Evolutionary conservation across 352 stramenopile species (phyloP).

Genomic region (Phytophthora podocarpi): DNA sequence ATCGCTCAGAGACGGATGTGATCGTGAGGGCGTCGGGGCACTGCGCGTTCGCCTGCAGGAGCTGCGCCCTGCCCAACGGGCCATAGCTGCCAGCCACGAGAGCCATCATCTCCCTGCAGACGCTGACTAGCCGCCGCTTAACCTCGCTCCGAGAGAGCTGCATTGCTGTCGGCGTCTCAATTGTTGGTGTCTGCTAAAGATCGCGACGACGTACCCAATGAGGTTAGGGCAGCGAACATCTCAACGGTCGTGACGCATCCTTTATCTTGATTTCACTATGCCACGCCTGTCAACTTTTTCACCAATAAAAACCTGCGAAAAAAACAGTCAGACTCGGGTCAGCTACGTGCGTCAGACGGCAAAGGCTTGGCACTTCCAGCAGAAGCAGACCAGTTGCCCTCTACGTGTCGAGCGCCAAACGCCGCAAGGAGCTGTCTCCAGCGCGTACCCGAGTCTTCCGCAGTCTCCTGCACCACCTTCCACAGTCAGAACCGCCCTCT

Average conservation of each 20-base stretch:
- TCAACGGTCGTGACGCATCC: background rate
- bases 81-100: slow-evolving; percentile 52
- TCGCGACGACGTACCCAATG: slow-evolving; percentile 20
- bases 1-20: slow-evolving; percentile 48
- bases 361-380: slow-evolving; percentile 16
- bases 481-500: no score
- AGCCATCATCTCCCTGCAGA: slow-evolving; percentile 35
- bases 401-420: slow-evolving; percentile 11
- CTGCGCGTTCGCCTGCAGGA: slow-evolving; percentile 54
- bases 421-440: slow-evolving; percentile 11
- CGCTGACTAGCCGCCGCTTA: slow-evolving; percentile 35
- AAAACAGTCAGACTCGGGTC: background rate
- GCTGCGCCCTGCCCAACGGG: slow-evolving; percentile 40
- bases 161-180: no score
- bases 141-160: slow-evolving; percentile 24
- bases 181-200: slow-evolving; percentile 21
- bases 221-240: slow-evolving; percentile 11
- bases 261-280: slow-evolving; percentile 23
- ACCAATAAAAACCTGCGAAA: slow-evolving; percentile 18
- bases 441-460: slow-evolving; percentile 5
- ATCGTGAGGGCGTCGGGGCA: slow-evolving; percentile 52
- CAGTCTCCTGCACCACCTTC: background rate
- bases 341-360: slow-evolving; percentile 8
- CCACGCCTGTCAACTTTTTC: slow-evolving; percentile 15
- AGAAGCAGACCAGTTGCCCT: slow-evolving; percentile 19